phyloP scores from a whole-genome alignment of 192 early-diverging fungal species.

The Coemansia sp. region DNA sequence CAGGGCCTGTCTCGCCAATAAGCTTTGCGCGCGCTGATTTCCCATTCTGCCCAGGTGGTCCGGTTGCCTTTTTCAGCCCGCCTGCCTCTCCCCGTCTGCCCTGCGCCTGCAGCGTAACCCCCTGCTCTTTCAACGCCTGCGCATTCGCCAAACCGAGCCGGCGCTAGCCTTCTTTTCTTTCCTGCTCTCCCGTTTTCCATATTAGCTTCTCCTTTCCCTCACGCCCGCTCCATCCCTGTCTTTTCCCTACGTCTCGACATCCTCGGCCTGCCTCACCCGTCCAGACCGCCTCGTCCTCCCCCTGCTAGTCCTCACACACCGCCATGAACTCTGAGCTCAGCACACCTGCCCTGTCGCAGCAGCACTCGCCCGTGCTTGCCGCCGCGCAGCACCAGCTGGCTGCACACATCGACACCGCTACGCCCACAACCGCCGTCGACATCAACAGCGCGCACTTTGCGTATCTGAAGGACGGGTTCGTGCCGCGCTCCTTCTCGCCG shows the following conservation, averaged over 20 bases:
- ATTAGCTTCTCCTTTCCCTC: background rate
- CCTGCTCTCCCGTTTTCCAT: slow-evolving; percentile 1
- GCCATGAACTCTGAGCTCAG: slow-evolving; percentile 52
- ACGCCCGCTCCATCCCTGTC: background rate
- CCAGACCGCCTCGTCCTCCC: slow-evolving; percentile 4
- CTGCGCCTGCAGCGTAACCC: slow-evolving; percentile 7
- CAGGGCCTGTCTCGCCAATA: slow-evolving; percentile 2
- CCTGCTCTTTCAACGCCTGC: background rate
- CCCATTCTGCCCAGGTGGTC: slow-evolving; percentile 8
- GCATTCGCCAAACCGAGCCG: background rate
- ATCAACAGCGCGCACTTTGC: slow-evolving; percentile 44
- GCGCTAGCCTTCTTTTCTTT: background rate
- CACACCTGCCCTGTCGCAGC: slow-evolving; percentile 48
- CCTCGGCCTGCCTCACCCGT: slow-evolving; percentile 6
- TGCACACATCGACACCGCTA: slow-evolving; percentile 17
- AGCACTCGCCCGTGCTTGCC: slow-evolving; percentile 46
- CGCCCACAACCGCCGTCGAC: slow-evolving; percentile 34
- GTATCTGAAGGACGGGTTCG: slow-evolving; percentile 42
- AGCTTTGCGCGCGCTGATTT: slow-evolving; percentile 6
- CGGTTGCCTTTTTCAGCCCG: slow-evolving; percentile 6
- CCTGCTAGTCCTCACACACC: slow-evolving; percentile 10
- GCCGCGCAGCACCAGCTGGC: slow-evolving; percentile 21
- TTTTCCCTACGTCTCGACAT: slow-evolving; percentile 16
- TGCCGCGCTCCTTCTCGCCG: slow-evolving; percentile 44
- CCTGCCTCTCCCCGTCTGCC: background rate